A percentile compares a stretch with the other conserved stretches of the same genome.
These are phyloP conservation scores for Aschersonia sp. DNA, from an alignment of 2,329 filamentous ascomycete genomes.

Conservation along the genomic window DNA sequence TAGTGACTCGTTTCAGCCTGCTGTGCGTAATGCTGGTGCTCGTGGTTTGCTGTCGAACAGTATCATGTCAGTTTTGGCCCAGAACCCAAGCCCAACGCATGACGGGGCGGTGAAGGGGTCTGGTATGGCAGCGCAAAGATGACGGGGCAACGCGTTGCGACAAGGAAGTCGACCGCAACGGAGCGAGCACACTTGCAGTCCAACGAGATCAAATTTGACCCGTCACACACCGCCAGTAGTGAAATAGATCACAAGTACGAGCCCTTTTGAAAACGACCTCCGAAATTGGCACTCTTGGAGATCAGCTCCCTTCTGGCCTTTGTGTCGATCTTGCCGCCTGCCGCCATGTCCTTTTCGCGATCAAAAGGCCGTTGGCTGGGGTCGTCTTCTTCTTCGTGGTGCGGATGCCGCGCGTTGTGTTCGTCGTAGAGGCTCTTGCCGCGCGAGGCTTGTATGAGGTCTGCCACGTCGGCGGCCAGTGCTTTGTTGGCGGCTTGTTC, in stretches of 20 bases:
- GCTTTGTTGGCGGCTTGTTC: constrained; percentile 39
- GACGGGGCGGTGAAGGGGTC: too few relatives aligned
- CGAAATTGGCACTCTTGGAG: constrained; percentile 67
- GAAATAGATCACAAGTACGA: constrained; percentile 31
- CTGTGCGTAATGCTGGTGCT: too few relatives aligned
- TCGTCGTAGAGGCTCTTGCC: constrained; percentile 46
- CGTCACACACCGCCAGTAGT: too few relatives aligned
- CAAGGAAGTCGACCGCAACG: too few relatives aligned
- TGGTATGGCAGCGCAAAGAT: too few relatives aligned
- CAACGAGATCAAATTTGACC: too few relatives aligned
- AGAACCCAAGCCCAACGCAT: too few relatives aligned
- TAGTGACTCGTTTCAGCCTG: too few relatives aligned
- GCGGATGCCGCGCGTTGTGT: constrained; percentile 25
- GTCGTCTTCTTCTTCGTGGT: constrained; percentile 58
- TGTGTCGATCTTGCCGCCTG: constrained; percentile 56
- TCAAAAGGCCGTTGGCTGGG: constrained; percentile 83
- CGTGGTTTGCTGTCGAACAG: too few relatives aligned
- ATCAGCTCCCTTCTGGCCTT: constrained; percentile 67
- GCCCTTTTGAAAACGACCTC: constrained; percentile 69
- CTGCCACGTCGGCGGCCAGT: constrained; percentile 29
- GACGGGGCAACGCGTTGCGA: too few relatives aligned
- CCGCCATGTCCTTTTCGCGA: constrained; percentile 82
- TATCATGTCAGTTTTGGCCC: too few relatives aligned
- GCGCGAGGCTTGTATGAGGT: constrained; percentile 37
- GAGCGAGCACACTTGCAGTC: too few relatives aligned